Conservation (phyloP, 2,329 filamentous ascomycete genomes). For the Incumbomyces lentus region DNA sequence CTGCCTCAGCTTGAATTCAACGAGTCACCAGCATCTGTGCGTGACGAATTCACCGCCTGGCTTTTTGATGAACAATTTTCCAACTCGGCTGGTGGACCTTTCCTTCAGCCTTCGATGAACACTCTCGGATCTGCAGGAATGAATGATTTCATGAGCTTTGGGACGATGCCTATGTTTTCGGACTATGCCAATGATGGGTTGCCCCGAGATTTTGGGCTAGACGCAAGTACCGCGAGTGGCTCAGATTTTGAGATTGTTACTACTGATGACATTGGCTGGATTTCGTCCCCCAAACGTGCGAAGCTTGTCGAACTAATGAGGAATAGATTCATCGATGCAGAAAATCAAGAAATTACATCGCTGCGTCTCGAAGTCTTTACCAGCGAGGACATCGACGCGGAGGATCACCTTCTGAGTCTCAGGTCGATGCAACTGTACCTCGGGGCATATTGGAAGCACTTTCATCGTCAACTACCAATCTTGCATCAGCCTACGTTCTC, state of each 20-base stretch:
- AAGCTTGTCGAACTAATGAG: slow-evolving; percentile 74
- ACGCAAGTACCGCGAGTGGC: slow-evolving; percentile 76
- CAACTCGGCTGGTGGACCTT: slow-evolving; percentile 22
- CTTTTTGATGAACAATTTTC: slow-evolving; percentile 56
- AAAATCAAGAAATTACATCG: slow-evolving; percentile 63
- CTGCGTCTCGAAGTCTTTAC: slow-evolving; percentile 65
- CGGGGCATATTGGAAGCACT: slow-evolving; percentile 86
- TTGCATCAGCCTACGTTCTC: slow-evolving; percentile 90
- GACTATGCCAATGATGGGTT: slow-evolving; percentile 32
- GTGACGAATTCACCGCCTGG: slow-evolving; percentile 78
- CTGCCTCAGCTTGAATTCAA: slow-evolving; percentile 76
- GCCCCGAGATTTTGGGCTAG: not conserved
- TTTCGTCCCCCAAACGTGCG: slow-evolving; percentile 79
- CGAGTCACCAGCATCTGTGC: slow-evolving; percentile 77
- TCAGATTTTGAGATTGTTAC: slow-evolving; percentile 65
- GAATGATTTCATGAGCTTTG: slow-evolving; percentile 37
- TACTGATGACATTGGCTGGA: slow-evolving; percentile 48
- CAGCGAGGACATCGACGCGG: slow-evolving; percentile 58
- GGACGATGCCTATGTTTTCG: slow-evolving; percentile 29
- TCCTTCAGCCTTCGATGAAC: slow-evolving; percentile 36
- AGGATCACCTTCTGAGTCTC: slow-evolving; percentile 60
- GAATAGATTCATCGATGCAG: slow-evolving; percentile 55
- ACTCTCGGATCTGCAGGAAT: slow-evolving; percentile 43
- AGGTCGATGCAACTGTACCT: slow-evolving; percentile 96
- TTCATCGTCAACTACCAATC: slow-evolving; percentile 88